Base-by-base conservation (phyloP, 306 rosid species). In the Prunus davidiana region DNA sequence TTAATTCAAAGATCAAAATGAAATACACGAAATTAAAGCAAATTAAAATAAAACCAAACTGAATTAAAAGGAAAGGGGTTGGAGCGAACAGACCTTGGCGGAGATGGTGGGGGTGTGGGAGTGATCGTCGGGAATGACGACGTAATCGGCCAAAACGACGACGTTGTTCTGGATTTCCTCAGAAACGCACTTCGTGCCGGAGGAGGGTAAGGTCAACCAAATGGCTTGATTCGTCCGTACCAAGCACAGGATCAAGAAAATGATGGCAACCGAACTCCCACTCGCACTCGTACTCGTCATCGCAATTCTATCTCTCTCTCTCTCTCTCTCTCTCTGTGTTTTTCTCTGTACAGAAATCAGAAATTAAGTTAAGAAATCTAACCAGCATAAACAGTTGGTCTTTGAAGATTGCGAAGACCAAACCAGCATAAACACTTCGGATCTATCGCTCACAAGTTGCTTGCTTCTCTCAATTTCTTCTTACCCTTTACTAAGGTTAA, bases 121-220 rank as follows among this genome's bases (percentile, higher is more conserved):
- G 38, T 81, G 91, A 81, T 90, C 91, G 4, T 80, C 88, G 25
- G 89, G 50, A 8, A 95, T 75, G 78, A 90, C 87, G 16, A 88
- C 80, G 73, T 92, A 95, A 43, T 95, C 99, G 24, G 90, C 96
- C 81, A 95, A 87, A 89, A 95, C 97, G 69, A 95, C 96, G 54
- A 95, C 92, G 89, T 95, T 89, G 71, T 64, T 86, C 72, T 92
- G 99, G 87, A 92, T 92, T 89, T 95, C 99, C 80, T 95, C 99
- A 46, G 97, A 89, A 71, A 95, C 97, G 79, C 99, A 95, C 83
- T 95, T 95, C 51, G 93, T 92, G 16, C 91, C 93, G 12, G 87
- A 15, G 18, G 82, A 0, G 1, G 97, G 97, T 30, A 95, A 46
- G 28, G 86, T 85, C 51, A 76, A 73, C 85, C 76, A 64, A 51